Conservation (phyloP, 169 alveolate genomes). For the Plasmodium coatneyi region DNA sequence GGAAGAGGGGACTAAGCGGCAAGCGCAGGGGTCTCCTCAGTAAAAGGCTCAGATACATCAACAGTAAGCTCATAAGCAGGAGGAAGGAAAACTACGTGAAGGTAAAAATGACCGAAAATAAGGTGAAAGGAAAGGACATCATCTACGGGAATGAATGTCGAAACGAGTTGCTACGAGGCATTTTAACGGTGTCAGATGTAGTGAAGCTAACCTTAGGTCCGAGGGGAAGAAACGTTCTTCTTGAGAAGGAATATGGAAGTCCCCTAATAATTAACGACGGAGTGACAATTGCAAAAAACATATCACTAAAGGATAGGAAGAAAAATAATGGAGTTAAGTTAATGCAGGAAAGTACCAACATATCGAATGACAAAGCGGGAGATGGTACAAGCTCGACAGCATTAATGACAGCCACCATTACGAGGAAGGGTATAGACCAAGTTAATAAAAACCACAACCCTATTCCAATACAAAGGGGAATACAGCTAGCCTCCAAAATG, state of each 20-base stretch:
- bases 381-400: constrained; percentile 94
- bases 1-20: background rate
- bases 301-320: constrained; percentile 87
- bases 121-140: constrained; percentile 80
- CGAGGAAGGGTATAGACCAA: constrained; percentile 88
- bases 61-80: constrained; percentile 61
- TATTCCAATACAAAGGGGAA: constrained; percentile 89
- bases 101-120: constrained; percentile 54
- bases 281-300: constrained; percentile 91
- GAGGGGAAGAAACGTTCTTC: constrained; percentile 89
- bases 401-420: constrained; percentile 89
- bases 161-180: constrained; percentile 86
- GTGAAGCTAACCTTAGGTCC: constrained; percentile 93
- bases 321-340: constrained; percentile 91
- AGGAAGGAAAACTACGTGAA: constrained; percentile 67
- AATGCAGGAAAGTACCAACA: constrained; percentile 91
- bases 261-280: constrained; percentile 93
- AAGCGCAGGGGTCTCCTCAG: constrained; percentile 9
- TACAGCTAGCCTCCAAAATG: constrained; percentile 87
- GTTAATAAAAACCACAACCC: constrained; percentile 91
- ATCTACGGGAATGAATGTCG: constrained; percentile 88
- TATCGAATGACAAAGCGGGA: constrained; percentile 92
- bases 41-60: constrained; percentile 35
- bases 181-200: constrained; percentile 87
- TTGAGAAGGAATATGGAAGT: constrained; percentile 91